Base-by-base conservation (phyloP, 2,329 filamentous ascomycete genomes). In the Cercospora janseana region DNA sequence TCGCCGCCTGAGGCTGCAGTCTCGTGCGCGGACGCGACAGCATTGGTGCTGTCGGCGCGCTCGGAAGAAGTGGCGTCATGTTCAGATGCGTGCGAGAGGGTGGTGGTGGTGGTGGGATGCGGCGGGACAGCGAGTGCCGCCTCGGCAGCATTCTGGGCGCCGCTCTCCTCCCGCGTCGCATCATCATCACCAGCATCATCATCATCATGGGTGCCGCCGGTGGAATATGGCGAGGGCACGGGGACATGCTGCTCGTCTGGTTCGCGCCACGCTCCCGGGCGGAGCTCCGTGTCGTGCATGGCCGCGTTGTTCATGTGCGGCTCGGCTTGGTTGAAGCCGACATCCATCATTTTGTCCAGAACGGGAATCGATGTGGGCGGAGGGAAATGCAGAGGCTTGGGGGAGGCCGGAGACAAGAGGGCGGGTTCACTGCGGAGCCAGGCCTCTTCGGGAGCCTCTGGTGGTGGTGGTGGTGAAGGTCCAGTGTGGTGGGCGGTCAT, bases 301-400 rank as follows among this genome's bases (percentile, higher is more conserved):
- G 63, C 54, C 10, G 65, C 64, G 40, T 65, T 63, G 44, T 45
- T 56, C 74, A 79, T 73, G 66, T 81, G 80, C 55, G 77, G 78
- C 46, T 81, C 75, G 49, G 81, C 81, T 67, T 85, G 82, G 70
- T 85, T 83, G 75, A 86, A 85, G 60, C 79, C 72, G 47, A 82
- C 81, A 70, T 88, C 83, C 79, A 82, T 87, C 71, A 86, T 83
- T 66, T 84, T 82, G 65, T 83, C 78, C 63, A 87, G 74, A 47
- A 88, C 79, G 51, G 84, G 82, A 52, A 87, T 86, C 60, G 81
- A 85, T 60, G 81, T 78, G 46, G 83, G 82, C 68, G 84, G 80
- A 59, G 83, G 78, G 59, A 83, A 74, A 69, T 87, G 82, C 61
- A 86, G 70, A 59, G 85, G 85, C 62, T 83, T 82, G 64, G 85